These are phyloP conservation scores for Lojkania enalia DNA, from an alignment of 2,329 filamentous ascomycete species.

Conservation along the genomic window DNA sequence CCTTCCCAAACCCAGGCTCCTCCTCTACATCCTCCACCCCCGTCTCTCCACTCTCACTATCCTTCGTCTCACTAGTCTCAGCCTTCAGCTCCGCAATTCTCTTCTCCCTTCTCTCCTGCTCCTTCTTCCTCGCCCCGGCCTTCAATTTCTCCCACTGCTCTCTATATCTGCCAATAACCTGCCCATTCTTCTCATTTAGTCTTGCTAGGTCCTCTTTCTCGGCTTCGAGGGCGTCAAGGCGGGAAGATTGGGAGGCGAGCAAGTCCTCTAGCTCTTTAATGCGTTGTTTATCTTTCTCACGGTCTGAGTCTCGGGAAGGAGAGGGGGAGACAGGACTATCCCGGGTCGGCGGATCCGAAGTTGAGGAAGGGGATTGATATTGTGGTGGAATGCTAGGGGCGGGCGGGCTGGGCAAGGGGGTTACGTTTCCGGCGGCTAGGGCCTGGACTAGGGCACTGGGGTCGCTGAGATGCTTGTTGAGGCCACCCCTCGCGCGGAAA, in stretches of 20 bases:
- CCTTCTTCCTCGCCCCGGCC: conserved; percentile 48
- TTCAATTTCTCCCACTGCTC: conserved; percentile 72
- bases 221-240: conserved; percentile 54
- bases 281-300: conserved; percentile 18
- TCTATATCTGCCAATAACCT: conserved; percentile 59
- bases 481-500: conserved; percentile 47
- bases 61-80: conserved; percentile 12
- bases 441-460: conserved; percentile 33
- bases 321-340: conserved; percentile 3
- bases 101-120: conserved; percentile 11
- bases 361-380: background rate
- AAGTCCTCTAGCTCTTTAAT: conserved; percentile 33
- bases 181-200: conserved; percentile 63
- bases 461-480: conserved; percentile 23
- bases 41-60: conserved; percentile 6
- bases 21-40: conserved; percentile 17
- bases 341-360: background rate
- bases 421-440: conserved; percentile 25
- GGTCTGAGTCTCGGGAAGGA: conserved; percentile 6
- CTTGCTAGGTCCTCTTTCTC: conserved; percentile 65
- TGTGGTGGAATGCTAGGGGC: conserved; percentile 8
- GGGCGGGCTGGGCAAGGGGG: conserved; percentile 15
- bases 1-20: conserved; percentile 37
- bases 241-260: conserved; percentile 28
- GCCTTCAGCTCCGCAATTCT: conserved; percentile 23